phyloP scores from a whole-genome alignment of 2,329 filamentous ascomycete genomes.

The Epichloe sibirici region DNA sequence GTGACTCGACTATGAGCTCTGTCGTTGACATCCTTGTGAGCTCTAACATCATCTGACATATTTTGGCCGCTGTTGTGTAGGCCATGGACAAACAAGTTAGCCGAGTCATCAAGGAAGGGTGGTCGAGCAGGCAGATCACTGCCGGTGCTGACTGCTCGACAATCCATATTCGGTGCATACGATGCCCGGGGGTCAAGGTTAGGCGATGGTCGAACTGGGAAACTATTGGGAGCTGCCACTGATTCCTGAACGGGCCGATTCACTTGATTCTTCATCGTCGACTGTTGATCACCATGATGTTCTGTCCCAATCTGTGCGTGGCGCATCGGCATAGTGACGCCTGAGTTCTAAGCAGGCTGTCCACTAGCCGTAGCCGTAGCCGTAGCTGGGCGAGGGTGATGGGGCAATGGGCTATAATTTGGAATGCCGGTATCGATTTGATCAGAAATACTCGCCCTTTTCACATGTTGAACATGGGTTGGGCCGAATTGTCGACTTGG shows the following conservation, averaged over 20 bases:
- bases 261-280: background rate
- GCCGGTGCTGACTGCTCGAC: background rate
- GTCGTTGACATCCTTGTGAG: background rate
- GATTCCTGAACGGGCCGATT: background rate
- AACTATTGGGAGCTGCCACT: background rate
- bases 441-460: background rate
- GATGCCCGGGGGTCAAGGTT: background rate
- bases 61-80: background rate
- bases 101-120: background rate
- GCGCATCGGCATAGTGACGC: background rate
- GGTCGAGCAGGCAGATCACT: background rate
- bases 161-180: background rate
- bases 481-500: background rate
- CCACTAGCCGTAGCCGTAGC: conserved; percentile 1
- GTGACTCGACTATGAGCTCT: background rate
- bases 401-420: background rate
- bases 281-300: background rate
- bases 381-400: background rate
- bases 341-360: conserved; percentile 11
- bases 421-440: background rate
- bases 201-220: background rate
- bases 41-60: background rate
- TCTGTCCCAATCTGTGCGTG: background rate
- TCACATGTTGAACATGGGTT: background rate
- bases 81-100: background rate